Evolutionary conservation across 2,329 filamentous ascomycete species (phyloP), one percentile per base, ranked within the genome.

Genomic region (Botrytis pseudocinerea): DNA sequence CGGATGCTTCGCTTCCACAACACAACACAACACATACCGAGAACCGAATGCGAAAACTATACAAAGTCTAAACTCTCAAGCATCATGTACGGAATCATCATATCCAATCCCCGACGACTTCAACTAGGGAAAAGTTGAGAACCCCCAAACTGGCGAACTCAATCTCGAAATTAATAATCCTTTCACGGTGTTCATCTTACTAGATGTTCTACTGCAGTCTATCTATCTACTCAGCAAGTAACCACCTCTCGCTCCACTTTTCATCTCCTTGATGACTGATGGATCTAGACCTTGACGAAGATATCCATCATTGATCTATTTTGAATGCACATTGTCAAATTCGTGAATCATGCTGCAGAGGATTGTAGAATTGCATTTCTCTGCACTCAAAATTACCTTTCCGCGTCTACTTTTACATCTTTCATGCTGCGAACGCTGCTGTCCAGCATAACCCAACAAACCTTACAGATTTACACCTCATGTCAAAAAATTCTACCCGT

Each of bases 241-340:
- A 40, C 32, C 14, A 42, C 59, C 59, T 40, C 14, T 12, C 2
- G 25, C 63, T 51, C 63, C 63, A 40, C 63, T 51, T 51, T 66
- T 64, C 62, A 64, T 64, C 42, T 64, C 62, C n/a, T 46, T 38
- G 44, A 51, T 12, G 16, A 51, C 35, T n/a, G 63, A 65, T 16
- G 44, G 22, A 66, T 66, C 63, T 66, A 66, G 63, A 65, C 32
- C 46, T 40, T 38, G 63, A 44, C 1, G 20, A 64, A 46, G 62
- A 32, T 28, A 22, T 32, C 35, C 40, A 40, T n/a, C 40, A n/a
- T 18, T 18, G 16, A 20, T 62, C 35, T 18, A 62, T 62, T 62
- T 62, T 20, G 60, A 62, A 14, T n/a, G 18, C 25, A 60, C 9
- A 22, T 60, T 9, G 2, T 60, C 57, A 35, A 35, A 60, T 60